phyloP scores from a whole-genome alignment of 2,329 filamentous ascomycete species.

The Lachnum nothofagi region DNA sequence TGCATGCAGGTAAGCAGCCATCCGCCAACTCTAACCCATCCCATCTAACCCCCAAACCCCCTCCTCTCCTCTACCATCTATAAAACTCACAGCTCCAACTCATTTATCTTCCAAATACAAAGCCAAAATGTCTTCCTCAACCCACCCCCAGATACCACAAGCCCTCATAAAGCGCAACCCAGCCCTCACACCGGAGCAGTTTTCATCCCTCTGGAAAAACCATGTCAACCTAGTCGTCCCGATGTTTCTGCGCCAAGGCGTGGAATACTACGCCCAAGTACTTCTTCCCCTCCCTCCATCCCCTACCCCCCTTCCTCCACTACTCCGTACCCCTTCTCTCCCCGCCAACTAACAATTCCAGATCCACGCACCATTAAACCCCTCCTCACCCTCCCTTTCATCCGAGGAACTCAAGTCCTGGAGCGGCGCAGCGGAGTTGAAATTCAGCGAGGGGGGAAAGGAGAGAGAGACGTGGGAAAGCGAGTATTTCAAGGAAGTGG shows the following conservation, averaged over 20 bases:
- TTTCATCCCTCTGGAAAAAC: constrained; percentile 25
- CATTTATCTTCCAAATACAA: background rate
- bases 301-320: background rate
- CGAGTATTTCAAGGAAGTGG: constrained; percentile 23
- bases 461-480: constrained; percentile 18
- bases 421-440: constrained; percentile 8
- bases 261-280: constrained; percentile 24
- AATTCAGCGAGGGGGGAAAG: too few species aligned
- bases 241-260: constrained; percentile 20
- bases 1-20: too few species aligned
- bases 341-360: background rate
- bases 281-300: background rate
- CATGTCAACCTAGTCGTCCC: constrained; percentile 24
- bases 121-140: too few species aligned
- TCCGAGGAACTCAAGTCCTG: constrained; percentile 1
- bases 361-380: background rate
- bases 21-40: too few species aligned
- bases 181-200: constrained; percentile 19
- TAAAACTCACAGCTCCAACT: background rate
- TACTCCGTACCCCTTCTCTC: constrained; percentile 1
- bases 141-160: constrained; percentile 13
- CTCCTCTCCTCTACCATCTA: too few species aligned
- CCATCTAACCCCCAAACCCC: too few species aligned
- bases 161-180: constrained; percentile 26
- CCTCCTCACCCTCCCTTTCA: background rate